Conservation (phyloP, 2,329 filamentous ascomycete species). For the Bisporella sp. region DNA sequence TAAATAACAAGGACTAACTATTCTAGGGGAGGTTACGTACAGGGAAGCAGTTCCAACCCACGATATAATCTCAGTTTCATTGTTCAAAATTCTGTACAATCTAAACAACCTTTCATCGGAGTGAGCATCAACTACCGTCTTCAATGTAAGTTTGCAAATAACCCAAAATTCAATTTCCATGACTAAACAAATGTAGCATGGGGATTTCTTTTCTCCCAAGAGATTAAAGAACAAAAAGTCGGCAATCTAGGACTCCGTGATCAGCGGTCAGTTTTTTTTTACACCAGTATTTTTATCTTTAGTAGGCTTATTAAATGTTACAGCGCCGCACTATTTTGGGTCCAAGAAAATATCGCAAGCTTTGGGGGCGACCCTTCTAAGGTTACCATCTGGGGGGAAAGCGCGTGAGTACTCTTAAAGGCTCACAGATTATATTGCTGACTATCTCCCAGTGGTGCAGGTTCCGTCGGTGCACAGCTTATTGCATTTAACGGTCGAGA, state of each 20-base stretch:
- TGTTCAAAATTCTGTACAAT: conserved; percentile 36
- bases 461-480: too few relatives aligned
- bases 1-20: too few relatives aligned
- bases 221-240: conserved; percentile 43
- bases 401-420: conserved; percentile 31
- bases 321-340: conserved; percentile 45
- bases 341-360: conserved; percentile 42
- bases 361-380: conserved; percentile 35
- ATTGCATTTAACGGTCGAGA: too few relatives aligned
- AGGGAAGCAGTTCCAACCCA: conserved; percentile 34
- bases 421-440: too few relatives aligned
- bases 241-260: conserved; percentile 57
- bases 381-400: conserved; percentile 38
- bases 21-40: conserved; percentile 12
- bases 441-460: too few relatives aligned
- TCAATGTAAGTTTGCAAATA: too few relatives aligned
- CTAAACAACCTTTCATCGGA: conserved; percentile 37
- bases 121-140: conserved; percentile 40
- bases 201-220: conserved; percentile 55
- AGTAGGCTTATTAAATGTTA: too few relatives aligned
- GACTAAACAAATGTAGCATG: conserved; percentile 37
- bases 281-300: too few relatives aligned
- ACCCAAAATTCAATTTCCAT: too few relatives aligned
- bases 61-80: conserved; percentile 53
- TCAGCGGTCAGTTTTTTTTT: conserved; percentile 33